Evolutionary conservation across 192 early-diverging fungal genomes (phyloP), one percentile per base, ranked within the genome.

Genomic region (Powellomyces hirtus): DNA sequence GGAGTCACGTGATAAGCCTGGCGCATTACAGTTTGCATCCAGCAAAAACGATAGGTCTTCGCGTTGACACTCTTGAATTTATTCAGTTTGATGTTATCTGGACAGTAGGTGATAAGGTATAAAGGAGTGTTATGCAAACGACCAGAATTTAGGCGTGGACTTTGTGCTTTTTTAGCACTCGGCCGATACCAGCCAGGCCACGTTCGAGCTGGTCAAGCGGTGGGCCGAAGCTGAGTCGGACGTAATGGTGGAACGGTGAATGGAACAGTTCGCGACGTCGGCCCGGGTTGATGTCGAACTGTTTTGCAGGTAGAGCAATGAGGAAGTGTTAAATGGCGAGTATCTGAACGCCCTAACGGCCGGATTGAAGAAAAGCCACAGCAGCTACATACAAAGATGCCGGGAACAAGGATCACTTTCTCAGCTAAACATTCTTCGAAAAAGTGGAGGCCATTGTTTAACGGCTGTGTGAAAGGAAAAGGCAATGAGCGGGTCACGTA

Each of bases 391-490:
- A 49, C 46, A 64, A 85, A 85, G 50, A 85, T 83, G 24, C 83
- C 83, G 40, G 72, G 71, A 60, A 70, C 50, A 14, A 77, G 74
- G 71, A 81, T 81, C 70, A 84, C 80, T 59, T 83, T 83, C 38
- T 84, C 76, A n/a, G 77, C 67, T 40, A 84, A 55, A 37, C 79
- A 78, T 49, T 78, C 77, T 66, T 85, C 83, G 73, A 85, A 85
- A 58, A 85, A 85, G 42, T 52, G 63, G 1, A 85, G 58, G 0
- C 83, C 83, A 46, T 77, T 77, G 68, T 82, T 78, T 57, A 83
- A 70, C n/a, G 83, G 83, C 42, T 65, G 26, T 26, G 13, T 22
- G 31, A 34, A 4, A 35, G 1, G 55, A 66, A 66, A 66, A 26
- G 24, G 8, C 11, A 44, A 44, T 44, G 40, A 44, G 40, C 40